A percentile compares a stretch with the other conserved stretches of the same genome.
Evolutionary conservation across 1,139 yeast genomes (phyloP).

Genomic region (Arxiozyma bovina): DNA sequence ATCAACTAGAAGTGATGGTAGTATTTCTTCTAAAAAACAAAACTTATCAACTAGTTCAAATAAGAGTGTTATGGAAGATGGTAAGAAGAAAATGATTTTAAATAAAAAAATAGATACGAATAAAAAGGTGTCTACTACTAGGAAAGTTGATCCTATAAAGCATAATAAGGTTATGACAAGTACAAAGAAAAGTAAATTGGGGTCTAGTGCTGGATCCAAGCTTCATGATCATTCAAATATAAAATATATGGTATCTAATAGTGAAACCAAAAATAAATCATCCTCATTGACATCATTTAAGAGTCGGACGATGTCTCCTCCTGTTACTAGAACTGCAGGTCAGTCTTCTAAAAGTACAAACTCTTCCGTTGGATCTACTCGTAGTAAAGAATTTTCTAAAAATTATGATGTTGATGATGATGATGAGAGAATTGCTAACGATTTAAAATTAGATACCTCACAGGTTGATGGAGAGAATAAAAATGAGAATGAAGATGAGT

Average conservation of each 20-base stretch:
- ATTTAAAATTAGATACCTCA: not conserved
- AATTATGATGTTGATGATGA: not conserved
- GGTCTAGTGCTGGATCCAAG: not conserved
- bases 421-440: not conserved
- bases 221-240: not conserved
- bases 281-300: not conserved
- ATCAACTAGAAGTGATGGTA: not conserved
- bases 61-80: not conserved
- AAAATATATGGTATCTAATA: not conserved
- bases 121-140: not conserved
- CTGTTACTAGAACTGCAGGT: not conserved
- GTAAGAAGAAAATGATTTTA: not conserved
- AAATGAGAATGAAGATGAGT: conserved; percentile 17
- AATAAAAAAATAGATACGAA: not conserved
- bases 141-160: not conserved
- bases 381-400: not conserved
- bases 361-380: not conserved
- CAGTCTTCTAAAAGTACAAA: not conserved
- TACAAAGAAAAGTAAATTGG: not conserved
- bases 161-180: not conserved
- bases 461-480: not conserved
- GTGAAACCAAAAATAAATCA: not conserved
- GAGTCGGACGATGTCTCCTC: not conserved
- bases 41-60: not conserved
- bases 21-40: not conserved